phyloP scores from a whole-genome alignment of 2,329 filamentous ascomycete genomes.

The Colletotrichum sp. region DNA sequence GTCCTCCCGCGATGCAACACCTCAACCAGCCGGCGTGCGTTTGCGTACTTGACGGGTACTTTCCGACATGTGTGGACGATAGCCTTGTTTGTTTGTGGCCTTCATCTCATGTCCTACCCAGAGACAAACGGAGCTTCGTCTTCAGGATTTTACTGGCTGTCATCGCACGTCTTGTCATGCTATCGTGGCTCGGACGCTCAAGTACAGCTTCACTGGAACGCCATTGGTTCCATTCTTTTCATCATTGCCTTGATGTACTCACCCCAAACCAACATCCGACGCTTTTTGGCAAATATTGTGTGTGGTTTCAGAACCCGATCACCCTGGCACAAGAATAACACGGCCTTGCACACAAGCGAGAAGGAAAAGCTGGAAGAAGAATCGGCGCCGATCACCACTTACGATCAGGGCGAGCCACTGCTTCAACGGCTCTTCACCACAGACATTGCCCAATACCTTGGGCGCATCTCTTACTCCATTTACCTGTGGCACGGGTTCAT shows the following conservation, averaged over 20 bases:
- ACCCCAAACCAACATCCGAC: constrained; percentile 31
- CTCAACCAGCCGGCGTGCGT: neutral
- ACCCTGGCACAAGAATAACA: neutral
- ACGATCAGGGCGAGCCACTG: constrained; percentile 47
- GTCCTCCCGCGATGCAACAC: neutral
- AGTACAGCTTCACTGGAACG: constrained; percentile 27
- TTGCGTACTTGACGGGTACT: neutral
- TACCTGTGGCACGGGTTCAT: constrained; percentile 66
- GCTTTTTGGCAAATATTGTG: neutral
- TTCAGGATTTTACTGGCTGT: neutral
- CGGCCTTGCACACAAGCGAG: constrained; percentile 26
- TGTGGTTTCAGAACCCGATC: neutral
- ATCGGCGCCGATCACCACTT: constrained; percentile 55
- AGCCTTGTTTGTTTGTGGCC: neutral
- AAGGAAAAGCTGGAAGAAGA: constrained; percentile 39
- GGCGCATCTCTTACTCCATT: constrained; percentile 63
- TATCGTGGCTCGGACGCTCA: neutral
- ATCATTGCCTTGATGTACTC: constrained; percentile 25
- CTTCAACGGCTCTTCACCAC: constrained; percentile 56
- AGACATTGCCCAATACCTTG: constrained; percentile 59
- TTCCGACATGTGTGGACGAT: neutral
- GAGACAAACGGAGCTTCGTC: neutral
- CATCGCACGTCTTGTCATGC: neutral
- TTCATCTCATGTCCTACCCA: neutral
- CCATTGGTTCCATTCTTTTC: constrained; percentile 14